Conservation (phyloP, 2,329 filamentous ascomycete genomes). For the Colletotrichum sp. region DNA sequence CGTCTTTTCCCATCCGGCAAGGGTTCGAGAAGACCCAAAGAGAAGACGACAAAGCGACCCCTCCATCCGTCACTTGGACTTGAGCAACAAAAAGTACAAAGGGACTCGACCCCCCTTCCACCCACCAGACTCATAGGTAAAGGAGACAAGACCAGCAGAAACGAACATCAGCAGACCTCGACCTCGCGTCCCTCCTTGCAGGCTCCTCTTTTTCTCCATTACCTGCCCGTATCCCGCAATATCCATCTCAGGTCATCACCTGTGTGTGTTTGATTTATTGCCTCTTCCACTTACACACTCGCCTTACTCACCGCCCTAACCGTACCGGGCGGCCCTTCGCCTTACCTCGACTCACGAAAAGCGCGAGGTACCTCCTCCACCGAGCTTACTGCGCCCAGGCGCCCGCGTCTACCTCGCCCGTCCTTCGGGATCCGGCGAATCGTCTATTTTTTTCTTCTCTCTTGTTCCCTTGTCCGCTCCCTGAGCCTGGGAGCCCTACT, state of each 20-base stretch:
- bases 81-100: neutral
- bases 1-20: neutral
- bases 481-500: neutral
- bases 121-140: neutral
- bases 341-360: neutral
- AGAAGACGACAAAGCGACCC: neutral
- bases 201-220: neutral
- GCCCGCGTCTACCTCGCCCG: constrained; percentile 8
- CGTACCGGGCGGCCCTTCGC: neutral
- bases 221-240: neutral
- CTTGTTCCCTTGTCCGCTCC: neutral
- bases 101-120: neutral
- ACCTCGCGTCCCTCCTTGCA: neutral
- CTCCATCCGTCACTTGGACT: neutral
- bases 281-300: neutral
- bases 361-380: neutral
- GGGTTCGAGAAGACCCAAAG: neutral
- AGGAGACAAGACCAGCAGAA: neutral
- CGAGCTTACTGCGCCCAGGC: neutral
- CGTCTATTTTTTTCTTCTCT: neutral
- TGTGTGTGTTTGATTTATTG: neutral
- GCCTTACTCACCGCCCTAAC: neutral
- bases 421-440: constrained; percentile 19
- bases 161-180: constrained; percentile 8
- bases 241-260: neutral